Base-by-base conservation (phyloP, 164 flowering plant genomes). In the Chimonanthus salicifolius region DNA sequence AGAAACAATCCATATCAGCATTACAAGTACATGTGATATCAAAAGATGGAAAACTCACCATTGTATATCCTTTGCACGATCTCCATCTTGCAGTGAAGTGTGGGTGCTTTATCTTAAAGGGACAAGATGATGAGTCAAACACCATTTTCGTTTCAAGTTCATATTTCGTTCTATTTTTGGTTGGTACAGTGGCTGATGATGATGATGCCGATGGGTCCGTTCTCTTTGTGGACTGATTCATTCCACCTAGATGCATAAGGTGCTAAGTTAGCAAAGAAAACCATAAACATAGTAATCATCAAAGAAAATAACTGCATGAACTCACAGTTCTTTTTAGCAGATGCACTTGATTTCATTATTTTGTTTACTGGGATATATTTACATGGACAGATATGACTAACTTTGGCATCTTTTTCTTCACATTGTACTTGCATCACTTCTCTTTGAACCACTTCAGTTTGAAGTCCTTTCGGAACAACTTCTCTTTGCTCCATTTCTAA, bases 1-100 rank as follows among this genome's bases (percentile, higher is more conserved):
- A 46, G 49, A 46, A 46, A 48, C 70, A 67, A 67, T 67, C 11
- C 4, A 46, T 45, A 43, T 10, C 51, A 11, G 9, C 13, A 70
- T 6, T 49, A 11, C n/a, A 70, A 8, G 46, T 6, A 44, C 15
- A 71, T 2, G 7, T 54, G 63, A 54, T 6, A 48, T 10, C 5
- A 49, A 43, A 66, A 15, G 6, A 2, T 18, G 10, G 58, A 64
- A 64, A 71, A 21, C 69, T 67, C 65, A 80, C 78, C 77, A 74
- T 6, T 3, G 50, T 48, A 47, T 66, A 43, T 13, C 20, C 64
- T 3, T 11, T 68, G 15, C 11, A 18, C 4, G 18, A 64, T 4
- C 8, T 68, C 43, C 11, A 6, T 16, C 44, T 49, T 58, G 15
- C 20, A 1, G 47, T 74, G 49, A 80, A 76, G 68, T 67, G 67